Base-by-base conservation (phyloP, 768 basidiomycete species). In the Tephrocybe sp. region DNA sequence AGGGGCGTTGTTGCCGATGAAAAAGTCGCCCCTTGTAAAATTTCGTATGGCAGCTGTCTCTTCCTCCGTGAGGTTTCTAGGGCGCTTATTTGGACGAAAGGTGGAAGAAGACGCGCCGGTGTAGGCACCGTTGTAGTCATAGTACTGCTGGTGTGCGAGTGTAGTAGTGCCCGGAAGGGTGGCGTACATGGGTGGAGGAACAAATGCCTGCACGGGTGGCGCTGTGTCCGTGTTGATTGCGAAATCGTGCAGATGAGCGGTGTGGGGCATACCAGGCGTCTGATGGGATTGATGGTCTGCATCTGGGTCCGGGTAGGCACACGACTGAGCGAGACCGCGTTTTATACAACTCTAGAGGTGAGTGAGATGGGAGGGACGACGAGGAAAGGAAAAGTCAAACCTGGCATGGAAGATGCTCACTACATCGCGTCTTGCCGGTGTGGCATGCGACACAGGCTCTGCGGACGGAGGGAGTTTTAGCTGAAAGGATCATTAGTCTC, bases 41-140 rank as follows among this genome's bases (percentile, higher is more conserved):
- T 88, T 89, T 64, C 88, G 80, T 1, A 91, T 90, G 26, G 88
- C 87, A 9, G 87, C 86, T 2, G 89, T 79, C 64, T 91, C 89
- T 54, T 91, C 88, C 57, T 91, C 89, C 2, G 89, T 91, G 47
- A 91, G 81, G 37, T 79, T 82, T 55, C 89, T 84, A 25, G 87
- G 84, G 22, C 89, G 83, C 64, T 91, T 91, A 59, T 72, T 80
- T 3, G 89, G 84, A n/a, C 89, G 84, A 70, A 89, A 90, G 3
- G 87, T 82, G 15, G 86, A 85, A 24, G 86, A 78, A 2, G 86
- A 87, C 16, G 86, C 82, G 46, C 81, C 80, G 16, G 84, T 82
- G 56, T 82, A 82, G 21, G 82, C 68, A 45, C 81, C 79, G 55
- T 79, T 86, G 70, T 89, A 89, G 69, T 91, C 89, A 65, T 89